A percentile compares a stretch with the other conserved stretches of the same genome.
Conservation (phyloP, 305 asterid species). For the Rubia tinctorum region DNA sequence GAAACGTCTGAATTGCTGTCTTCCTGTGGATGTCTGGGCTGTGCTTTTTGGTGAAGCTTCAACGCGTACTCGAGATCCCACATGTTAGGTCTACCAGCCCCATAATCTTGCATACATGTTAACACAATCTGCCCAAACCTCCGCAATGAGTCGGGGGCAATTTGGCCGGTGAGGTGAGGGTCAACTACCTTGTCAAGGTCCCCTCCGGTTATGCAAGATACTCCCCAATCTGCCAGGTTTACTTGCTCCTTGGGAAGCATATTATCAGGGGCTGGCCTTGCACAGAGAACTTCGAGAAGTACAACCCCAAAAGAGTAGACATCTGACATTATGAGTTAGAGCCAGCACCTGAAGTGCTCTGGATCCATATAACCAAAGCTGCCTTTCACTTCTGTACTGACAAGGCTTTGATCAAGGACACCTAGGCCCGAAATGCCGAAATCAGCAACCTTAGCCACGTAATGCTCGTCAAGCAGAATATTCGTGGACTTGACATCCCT, state of each 20-base stretch:
- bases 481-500: conserved; percentile 61
- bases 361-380: conserved; percentile 28
- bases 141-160: neutral
- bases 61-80: conserved; percentile 7
- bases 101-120: neutral
- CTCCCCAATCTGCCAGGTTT: conserved; percentile 13
- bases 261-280: conserved; percentile 14
- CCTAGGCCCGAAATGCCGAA: conserved; percentile 53
- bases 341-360: conserved; percentile 26
- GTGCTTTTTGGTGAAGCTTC: neutral
- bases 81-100: conserved; percentile 3
- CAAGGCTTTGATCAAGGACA: conserved; percentile 36
- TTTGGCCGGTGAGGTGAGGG: conserved; percentile 1
- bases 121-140: conserved; percentile 6
- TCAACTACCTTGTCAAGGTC: conserved; percentile 6
- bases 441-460: conserved; percentile 56
- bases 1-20: neutral
- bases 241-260: conserved; percentile 6
- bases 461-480: conserved; percentile 47
- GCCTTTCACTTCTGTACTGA: conserved; percentile 24
- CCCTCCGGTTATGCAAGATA: neutral
- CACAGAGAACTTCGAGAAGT: conserved; percentile 6
- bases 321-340: conserved; percentile 4
- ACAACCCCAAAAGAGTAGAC: conserved; percentile 11
- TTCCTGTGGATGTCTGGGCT: neutral